Evolutionary conservation across 192 early-diverging fungal genomes (phyloP).

Genomic region (Umbelopsis sp.): DNA sequence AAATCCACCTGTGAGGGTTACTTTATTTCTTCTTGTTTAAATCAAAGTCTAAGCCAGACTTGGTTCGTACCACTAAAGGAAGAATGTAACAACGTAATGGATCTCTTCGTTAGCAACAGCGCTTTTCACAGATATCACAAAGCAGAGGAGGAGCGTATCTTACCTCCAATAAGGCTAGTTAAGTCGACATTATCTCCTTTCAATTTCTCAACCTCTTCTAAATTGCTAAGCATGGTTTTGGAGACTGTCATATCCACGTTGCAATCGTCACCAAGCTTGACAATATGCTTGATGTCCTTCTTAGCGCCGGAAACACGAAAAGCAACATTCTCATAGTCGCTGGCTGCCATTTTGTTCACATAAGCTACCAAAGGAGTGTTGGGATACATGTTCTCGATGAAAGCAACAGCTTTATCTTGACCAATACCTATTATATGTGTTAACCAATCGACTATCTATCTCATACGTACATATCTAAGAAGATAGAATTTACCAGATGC

Average conservation of each 20-base stretch:
- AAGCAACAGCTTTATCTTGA: conserved; percentile 50
- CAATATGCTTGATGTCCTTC: conserved; percentile 52
- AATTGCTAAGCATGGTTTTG: conserved; percentile 18
- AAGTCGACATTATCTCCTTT: conserved; percentile 26
- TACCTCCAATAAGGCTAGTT: conserved; percentile 35
- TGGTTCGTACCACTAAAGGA: conserved; percentile 14
- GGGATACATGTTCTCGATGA: conserved; percentile 55
- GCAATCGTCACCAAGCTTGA: conserved; percentile 35
- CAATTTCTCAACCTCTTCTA: conserved; percentile 14
- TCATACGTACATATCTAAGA: not conserved
- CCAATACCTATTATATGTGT: conserved; percentile 31
- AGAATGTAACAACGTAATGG: not conserved
- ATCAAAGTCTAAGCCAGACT: conserved; percentile 29
- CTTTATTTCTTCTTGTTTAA: conserved; percentile 15
- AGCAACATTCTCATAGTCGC: conserved; percentile 36
- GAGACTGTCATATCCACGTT: conserved; percentile 40
- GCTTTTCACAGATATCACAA: not conserved
- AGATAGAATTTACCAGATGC: conserved; percentile 30
- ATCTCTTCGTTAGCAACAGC: not conserved
- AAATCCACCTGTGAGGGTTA: not conserved
- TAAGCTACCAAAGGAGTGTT: conserved; percentile 48
- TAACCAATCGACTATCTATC: not conserved
- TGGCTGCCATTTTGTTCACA: conserved; percentile 45
- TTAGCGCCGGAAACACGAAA: conserved; percentile 42
- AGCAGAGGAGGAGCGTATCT: not conserved